Evolutionary conservation across 225 moss, liverwort and hornwort species (phyloP).

Genomic region (Marchantia paleacea): DNA sequence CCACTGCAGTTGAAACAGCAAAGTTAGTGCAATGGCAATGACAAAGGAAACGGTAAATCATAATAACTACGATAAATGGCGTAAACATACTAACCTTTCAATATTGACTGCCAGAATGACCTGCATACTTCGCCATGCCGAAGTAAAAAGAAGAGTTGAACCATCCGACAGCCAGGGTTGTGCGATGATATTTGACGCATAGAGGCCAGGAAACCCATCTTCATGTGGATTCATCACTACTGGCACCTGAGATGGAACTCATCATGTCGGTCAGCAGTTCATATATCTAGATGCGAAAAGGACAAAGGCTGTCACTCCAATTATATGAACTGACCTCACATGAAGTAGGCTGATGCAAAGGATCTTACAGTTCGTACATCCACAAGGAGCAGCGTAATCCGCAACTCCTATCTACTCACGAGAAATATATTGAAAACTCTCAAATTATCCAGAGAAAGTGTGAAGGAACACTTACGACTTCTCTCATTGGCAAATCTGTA

Average conservation of each 20-base stretch:
- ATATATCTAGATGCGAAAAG: not conserved
- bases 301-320: not conserved
- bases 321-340: not conserved
- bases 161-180: constrained; percentile 89
- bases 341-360: not conserved
- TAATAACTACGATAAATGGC: not conserved
- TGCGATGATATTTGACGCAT: constrained; percentile 68
- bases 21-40: not conserved
- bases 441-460: not conserved
- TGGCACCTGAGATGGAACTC: constrained; percentile 50
- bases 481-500: constrained; percentile 53
- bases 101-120: constrained; percentile 78
- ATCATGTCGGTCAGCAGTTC: not conserved
- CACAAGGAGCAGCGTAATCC: not conserved
- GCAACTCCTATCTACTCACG: not conserved
- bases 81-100: constrained; percentile 45
- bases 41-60: not conserved
- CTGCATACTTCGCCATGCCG: constrained; percentile 85
- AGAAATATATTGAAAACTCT: not conserved
- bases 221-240: constrained; percentile 61
- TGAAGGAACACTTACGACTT: constrained; percentile 50
- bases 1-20: constrained; percentile 43
- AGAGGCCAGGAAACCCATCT: constrained; percentile 82
- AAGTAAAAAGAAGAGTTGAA: constrained; percentile 69
- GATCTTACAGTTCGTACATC: not conserved